These are phyloP conservation scores for Chlorociboria aeruginascens DNA, from an alignment of 495 filamentous ascomycete genomes.

Conservation along the genomic window DNA sequence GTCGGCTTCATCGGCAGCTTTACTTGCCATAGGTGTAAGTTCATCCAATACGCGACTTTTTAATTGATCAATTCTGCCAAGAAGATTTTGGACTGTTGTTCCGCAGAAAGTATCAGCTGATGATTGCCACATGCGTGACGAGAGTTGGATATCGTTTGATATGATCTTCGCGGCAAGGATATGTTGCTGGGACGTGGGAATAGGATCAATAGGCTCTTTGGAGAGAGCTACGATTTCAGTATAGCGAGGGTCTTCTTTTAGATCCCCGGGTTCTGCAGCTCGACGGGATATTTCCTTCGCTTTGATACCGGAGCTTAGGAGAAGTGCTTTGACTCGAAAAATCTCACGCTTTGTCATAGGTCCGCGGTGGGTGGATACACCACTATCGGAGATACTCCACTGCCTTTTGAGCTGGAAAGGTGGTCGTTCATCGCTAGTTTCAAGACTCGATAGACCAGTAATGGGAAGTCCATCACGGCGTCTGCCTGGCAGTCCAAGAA, in stretches of 20 bases:
- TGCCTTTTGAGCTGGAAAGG: slow-evolving; percentile 27
- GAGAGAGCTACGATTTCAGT: slow-evolving; percentile 24
- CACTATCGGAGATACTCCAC: slow-evolving; percentile 65
- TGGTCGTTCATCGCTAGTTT: slow-evolving; percentile 11
- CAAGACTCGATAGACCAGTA: slow-evolving; percentile 16
- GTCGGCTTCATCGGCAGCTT: slow-evolving; percentile 64
- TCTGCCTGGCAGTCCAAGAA: slow-evolving; percentile 25
- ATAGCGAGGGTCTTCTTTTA: slow-evolving; percentile 16
- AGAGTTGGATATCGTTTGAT: slow-evolving; percentile 22
- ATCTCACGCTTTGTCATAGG: slow-evolving; percentile 53
- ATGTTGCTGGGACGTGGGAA: slow-evolving; percentile 50
- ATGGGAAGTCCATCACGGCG: slow-evolving; percentile 29
- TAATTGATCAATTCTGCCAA: slow-evolving; percentile 33
- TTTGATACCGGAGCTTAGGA: slow-evolving; percentile 76
- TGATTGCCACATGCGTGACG: slow-evolving; percentile 15
- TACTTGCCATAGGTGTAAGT: slow-evolving; percentile 52
- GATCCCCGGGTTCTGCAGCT: slow-evolving; percentile 33
- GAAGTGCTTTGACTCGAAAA: slow-evolving; percentile 57
- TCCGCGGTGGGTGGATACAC: slow-evolving; percentile 24
- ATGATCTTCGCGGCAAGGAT: slow-evolving; percentile 57
- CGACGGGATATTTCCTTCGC: slow-evolving; percentile 64
- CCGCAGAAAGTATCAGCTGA: slow-evolving; percentile 32
- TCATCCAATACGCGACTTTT: slow-evolving; percentile 35
- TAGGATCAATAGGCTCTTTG: slow-evolving; percentile 29
- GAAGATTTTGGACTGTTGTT: slow-evolving; percentile 31